Evolutionary conservation across 805 yeast species (phyloP).

Genomic region (Kodamaea lidongshanica): DNA sequence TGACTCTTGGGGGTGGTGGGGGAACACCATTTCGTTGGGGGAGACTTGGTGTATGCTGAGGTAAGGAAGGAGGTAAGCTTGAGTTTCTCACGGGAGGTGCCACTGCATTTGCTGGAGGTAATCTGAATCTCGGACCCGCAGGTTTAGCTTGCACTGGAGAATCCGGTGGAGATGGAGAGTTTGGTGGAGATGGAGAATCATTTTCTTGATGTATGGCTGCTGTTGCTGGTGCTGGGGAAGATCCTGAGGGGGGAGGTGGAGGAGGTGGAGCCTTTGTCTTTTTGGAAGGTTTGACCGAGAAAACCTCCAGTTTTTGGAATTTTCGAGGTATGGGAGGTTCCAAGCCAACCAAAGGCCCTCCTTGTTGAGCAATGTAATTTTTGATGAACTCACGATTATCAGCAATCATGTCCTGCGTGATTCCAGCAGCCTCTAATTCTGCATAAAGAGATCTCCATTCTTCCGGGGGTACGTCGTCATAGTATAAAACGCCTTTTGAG

Average conservation of each 20-base stretch:
- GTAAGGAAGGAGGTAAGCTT: constrained; percentile 14
- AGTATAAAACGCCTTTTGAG: constrained; percentile 56
- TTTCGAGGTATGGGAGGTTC: constrained; percentile 81
- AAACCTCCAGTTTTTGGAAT: constrained; percentile 27
- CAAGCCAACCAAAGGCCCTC: constrained; percentile 74
- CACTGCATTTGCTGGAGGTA: constrained; percentile 30
- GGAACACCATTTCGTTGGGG: constrained; percentile 10
- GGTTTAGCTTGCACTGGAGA: constrained; percentile 11
- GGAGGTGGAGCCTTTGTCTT: constrained; percentile 35
- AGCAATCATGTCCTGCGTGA: constrained; percentile 82
- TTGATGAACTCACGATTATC: constrained; percentile 79
- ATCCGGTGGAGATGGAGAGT: constrained; percentile 8
- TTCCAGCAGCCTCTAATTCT: constrained; percentile 72
- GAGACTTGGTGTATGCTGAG: constrained; percentile 11
- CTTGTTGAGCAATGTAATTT: constrained; percentile 64
- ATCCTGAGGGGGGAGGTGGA: constrained; percentile 23
- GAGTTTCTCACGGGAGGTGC: constrained; percentile 25
- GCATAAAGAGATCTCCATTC: constrained; percentile 76
- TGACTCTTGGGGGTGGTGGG: constrained; percentile 18
- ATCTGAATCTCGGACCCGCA: constrained; percentile 25
- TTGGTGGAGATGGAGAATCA: constrained; percentile 7
- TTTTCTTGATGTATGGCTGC: too few relatives aligned
- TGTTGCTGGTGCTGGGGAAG: constrained; percentile 10
- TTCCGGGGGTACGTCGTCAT: constrained; percentile 74
- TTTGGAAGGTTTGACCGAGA: constrained; percentile 16